Base-by-base conservation (phyloP, 1,284 basidiomycete genomes). In the Marasmius tenuissimus region DNA sequence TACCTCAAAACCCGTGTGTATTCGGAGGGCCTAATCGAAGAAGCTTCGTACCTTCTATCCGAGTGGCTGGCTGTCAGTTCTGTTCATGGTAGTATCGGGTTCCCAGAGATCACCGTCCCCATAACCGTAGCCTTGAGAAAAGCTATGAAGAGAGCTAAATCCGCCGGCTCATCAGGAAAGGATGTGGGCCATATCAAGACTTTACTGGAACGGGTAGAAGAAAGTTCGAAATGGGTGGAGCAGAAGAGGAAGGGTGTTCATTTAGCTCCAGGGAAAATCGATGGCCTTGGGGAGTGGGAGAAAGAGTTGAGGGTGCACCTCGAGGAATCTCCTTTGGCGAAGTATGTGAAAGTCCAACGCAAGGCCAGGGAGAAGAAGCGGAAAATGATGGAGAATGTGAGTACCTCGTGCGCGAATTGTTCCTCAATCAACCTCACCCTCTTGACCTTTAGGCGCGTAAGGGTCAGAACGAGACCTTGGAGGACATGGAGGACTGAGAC, bases 91-190 rank as follows among this genome's bases (percentile, higher is more conserved):
- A 93, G 91, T 73, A 89, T 98, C 61, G 94, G 94, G 0, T 98
- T 98, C 79, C 97, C 97, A 1, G 97, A 99, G 77, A 81, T 97
- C 58, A 83, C 89, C 12, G 85, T 98, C n/a, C 95, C 97, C 1
- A 79, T 96, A 42, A 77, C 89, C n/a, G 84, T 91, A 10, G 79
- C 84, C 3, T 79, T 96, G 61, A 86, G 86, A 35, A 85, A 87
- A 75, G 76, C 83, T 72, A 68, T 93, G 67, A 97, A 97, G 75
- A 75, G 73, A 6, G 78, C 78, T 40, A 85, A 81, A 66, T 70
- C 73, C 33, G 71, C 65, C 9, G 68, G 70, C 4, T 63, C 75
- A 49, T 75, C 78, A 33, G 77, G 73, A 1, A 93, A 93, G 70
- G 85, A 91, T 60, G 77, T 81, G 0, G 79, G 73, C 4, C 65